Base-by-base conservation (phyloP, 768 basidiomycete genomes). In the Lenzites betulinus region DNA sequence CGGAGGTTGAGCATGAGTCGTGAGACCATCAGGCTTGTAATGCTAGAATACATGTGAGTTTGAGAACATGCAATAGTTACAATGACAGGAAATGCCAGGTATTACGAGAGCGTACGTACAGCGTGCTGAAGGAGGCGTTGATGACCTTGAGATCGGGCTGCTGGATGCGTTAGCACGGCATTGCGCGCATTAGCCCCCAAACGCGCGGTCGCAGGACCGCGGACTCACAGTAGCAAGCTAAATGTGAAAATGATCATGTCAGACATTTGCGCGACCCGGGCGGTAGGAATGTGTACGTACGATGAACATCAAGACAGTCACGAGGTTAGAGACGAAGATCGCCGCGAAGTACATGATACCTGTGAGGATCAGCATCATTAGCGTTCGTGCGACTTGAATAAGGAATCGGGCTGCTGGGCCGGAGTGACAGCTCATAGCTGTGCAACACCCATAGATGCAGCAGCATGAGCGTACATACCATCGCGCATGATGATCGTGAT, bases 81-180 rank as follows among this genome's bases (percentile, higher is more conserved):
- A 20, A 18, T 7, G 3, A 16, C 35, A 16, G 41, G 30, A 2
- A 15, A 13, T 33, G 30, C 30, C 30, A 33, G 30, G 30, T 11
- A 33, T 33, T 33, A 33, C 30, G 30, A 33, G 30, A 33, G 30
- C 30, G 30, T 2, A 62, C 66, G n/a, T 58, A 69, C 68, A 70
- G 39, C 15, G 67, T 70, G 44, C 69, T 70, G 66, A 70, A 70
- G 36, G 67, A 68, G 4, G 69, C 69, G 53, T 70, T 70, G 41
- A 70, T 62, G 51, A 63, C 69, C 53, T 70, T 70, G 28, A 70
- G 57, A 50, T 67, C 69, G 49, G 58, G 51, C 69, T 70, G 55
- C 33, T 41, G 12, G 22, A 53, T 0, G 38, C 36, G 51, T 47
- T 11, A 54, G 41, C 57, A 63, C 39, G 43, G 42, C 28, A 16